Evolutionary conservation across 2,329 filamentous ascomycete species (phyloP).

Genomic region (Aspergillus vadensis): DNA sequence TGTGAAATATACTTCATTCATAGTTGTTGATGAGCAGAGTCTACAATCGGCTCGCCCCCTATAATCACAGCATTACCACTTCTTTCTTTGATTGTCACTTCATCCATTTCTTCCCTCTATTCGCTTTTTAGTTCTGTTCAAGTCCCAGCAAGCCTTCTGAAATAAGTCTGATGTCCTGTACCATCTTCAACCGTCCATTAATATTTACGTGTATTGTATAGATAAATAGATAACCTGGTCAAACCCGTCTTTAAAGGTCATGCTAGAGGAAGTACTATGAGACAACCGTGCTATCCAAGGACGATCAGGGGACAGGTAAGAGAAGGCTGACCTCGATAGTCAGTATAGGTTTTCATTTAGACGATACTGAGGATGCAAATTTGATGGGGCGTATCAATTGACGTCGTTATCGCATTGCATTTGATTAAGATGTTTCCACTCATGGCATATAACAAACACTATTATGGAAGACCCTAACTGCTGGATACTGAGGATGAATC

Average conservation of each 20-base stretch:
- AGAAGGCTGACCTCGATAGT: not conserved
- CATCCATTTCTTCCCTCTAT: not conserved
- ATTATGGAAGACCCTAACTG: too few relatives aligned
- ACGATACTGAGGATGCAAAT: not conserved
- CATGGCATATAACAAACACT: too few relatives aligned
- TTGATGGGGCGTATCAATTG: too few relatives aligned
- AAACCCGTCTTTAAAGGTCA: too few relatives aligned
- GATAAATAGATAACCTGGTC: too few relatives aligned
- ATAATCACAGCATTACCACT: not conserved
- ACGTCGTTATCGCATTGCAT: too few relatives aligned
- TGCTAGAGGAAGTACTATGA: not conserved
- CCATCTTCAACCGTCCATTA: too few relatives aligned
- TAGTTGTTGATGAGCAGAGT: not conserved
- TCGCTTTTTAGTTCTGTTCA: not conserved
- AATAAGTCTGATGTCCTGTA: too few relatives aligned
- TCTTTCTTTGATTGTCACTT: not conserved
- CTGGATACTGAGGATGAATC: not conserved
- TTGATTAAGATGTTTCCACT: too few relatives aligned
- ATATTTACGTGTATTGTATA: too few relatives aligned
- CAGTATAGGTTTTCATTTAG: not conserved
- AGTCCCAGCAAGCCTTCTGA: too few relatives aligned
- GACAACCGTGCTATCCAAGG: not conserved
- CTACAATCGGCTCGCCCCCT: not conserved
- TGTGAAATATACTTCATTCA: conserved; percentile 24
- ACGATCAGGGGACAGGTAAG: not conserved